Percentiles rank a stretch among this genome's conserved stretches.
These are phyloP conservation scores for Agroathelia rolfsii DNA, from an alignment of 1,284 basidiomycete genomes.

Conservation along the genomic window DNA sequence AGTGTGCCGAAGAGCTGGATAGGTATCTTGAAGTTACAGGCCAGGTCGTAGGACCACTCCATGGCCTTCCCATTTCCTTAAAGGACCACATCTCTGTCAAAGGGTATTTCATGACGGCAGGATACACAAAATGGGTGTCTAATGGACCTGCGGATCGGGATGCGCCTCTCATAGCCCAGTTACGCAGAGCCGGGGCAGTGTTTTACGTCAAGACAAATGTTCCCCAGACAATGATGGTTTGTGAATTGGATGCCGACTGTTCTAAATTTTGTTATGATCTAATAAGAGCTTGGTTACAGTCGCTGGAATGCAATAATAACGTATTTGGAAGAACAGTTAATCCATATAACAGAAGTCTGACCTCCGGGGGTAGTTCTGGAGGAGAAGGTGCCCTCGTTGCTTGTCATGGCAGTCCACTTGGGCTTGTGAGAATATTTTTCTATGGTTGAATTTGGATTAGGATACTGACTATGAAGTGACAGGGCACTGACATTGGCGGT, in stretches of 20 bases:
- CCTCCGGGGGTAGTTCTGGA: conserved; percentile 50
- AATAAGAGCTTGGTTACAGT: conserved; percentile 19
- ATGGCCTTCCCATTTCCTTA: conserved; percentile 55
- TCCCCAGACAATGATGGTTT: conserved; percentile 39
- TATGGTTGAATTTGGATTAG: too few relatives aligned
- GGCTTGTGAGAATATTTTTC: too few relatives aligned
- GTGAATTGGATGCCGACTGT: conserved; percentile 9
- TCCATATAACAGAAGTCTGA: conserved; percentile 42
- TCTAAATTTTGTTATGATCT: conserved; percentile 1
- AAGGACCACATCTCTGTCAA: conserved; percentile 55
- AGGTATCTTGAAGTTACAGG: conserved; percentile 39
- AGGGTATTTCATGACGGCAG: conserved; percentile 44
- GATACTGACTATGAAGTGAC: too few relatives aligned
- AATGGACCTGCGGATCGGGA: conserved; percentile 34
- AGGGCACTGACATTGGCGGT: conserved; percentile 49
- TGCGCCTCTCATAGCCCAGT: conserved; percentile 34
- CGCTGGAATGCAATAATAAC: conserved; percentile 40
- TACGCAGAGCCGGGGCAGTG: conserved; percentile 44
- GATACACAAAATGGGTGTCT: conserved; percentile 38
- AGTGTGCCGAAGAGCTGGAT: conserved; percentile 49
- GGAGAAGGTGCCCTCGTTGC: conserved; percentile 58
- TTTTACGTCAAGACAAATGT: conserved; percentile 50
- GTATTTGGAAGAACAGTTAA: conserved; percentile 44
- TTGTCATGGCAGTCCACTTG: conserved; percentile 45
- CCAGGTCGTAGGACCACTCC: conserved; percentile 43